These are phyloP conservation scores for Fragaria ananassa DNA, from an alignment of 306 rosid species.

Conservation along the genomic window DNA sequence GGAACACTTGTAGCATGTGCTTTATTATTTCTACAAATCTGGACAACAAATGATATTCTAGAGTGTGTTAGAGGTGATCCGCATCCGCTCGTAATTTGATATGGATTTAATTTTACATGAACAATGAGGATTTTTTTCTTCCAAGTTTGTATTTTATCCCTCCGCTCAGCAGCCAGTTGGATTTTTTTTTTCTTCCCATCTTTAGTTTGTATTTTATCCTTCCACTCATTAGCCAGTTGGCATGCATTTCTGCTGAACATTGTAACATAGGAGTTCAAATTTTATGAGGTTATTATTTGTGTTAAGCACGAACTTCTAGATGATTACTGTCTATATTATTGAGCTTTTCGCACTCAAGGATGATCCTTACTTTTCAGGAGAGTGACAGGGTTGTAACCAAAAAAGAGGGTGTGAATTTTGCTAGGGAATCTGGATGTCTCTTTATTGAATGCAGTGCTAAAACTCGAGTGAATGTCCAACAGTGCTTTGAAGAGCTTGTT, in stretches of 20 bases:
- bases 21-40: neutral
- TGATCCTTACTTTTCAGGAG: conserved; percentile 61
- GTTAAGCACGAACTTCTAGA: conserved; percentile 18
- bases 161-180: neutral
- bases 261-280: neutral
- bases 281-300: conserved; percentile 8
- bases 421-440: conserved; percentile 91
- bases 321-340: conserved; percentile 15
- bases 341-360: conserved; percentile 18
- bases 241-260: conserved; percentile 1
- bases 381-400: conserved; percentile 76
- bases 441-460: conserved; percentile 95
- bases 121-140: neutral
- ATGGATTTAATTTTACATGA: neutral
- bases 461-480: conserved; percentile 90
- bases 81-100: neutral
- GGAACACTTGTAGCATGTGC: neutral
- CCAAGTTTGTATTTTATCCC: neutral
- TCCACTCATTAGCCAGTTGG: neutral
- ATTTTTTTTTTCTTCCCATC: neutral
- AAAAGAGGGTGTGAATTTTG: conserved; percentile 86
- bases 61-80: neutral
- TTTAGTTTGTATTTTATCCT: neutral
- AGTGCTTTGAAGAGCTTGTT: conserved; percentile 97
- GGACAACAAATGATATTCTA: neutral